Conservation (phyloP, 208 protist species). For the Wallacemonas collosoma region DNA sequence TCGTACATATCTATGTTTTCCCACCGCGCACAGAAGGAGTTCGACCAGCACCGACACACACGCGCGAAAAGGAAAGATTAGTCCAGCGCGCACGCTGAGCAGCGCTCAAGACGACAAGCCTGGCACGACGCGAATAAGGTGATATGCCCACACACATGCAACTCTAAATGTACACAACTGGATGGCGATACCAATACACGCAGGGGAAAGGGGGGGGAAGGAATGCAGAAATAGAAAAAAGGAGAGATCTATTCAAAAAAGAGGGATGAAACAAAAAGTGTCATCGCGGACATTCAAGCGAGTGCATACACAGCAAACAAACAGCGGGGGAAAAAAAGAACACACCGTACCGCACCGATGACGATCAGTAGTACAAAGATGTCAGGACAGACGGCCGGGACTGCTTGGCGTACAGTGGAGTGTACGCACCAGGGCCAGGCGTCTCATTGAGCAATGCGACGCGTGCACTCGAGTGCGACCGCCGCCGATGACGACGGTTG, state of each 20-base stretch:
- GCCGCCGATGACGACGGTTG: constrained; percentile 20
- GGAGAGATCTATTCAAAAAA: no score
- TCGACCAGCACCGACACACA: no score
- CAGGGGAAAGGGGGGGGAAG: neutral
- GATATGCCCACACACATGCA: no score
- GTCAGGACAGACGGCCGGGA: constrained; percentile 49
- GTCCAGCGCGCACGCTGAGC: no score
- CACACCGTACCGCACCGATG: neutral
- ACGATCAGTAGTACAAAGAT: constrained; percentile 5
- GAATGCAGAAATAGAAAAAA: constrained; percentile 5
- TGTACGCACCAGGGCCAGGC: constrained; percentile 82
- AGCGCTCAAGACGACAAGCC: no score
- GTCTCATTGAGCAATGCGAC: constrained; percentile 24
- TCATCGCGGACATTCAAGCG: neutral
- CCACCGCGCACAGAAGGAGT: no score
- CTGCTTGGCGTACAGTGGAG: constrained; percentile 68
- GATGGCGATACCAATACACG: no score
- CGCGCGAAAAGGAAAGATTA: no score
- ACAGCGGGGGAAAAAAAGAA: neutral
- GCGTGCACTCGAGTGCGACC: constrained; percentile 3
- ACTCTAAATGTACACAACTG: no score
- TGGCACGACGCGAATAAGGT: no score
- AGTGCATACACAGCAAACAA: neutral
- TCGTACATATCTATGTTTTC: no score
- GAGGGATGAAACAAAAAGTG: no score